Base-by-base conservation (phyloP, 352 stramenopile species). In the Plasmopara muralis region DNA sequence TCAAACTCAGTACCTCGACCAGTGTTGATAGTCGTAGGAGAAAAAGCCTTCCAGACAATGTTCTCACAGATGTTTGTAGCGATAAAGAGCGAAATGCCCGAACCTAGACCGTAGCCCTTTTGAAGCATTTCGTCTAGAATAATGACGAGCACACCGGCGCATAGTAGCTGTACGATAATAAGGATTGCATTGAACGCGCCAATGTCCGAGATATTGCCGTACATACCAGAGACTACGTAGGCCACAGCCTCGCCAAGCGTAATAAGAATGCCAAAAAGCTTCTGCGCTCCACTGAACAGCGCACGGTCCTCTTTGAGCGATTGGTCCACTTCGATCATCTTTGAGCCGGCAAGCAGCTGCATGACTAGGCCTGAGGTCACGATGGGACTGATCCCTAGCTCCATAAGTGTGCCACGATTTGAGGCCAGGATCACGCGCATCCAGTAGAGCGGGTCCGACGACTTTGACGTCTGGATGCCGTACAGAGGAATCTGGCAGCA, bases 51-150 rank as follows among this genome's bases (percentile, higher is more conserved):
- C 97, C 97, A 99, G 30, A 99, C 91, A 72, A 99, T 99, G 66
- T 95, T 99, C 83, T 99, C 96, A 64, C 97, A 99, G 74, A 99
- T 99, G 83, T 99, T 99, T 53, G 96, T 99, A 31, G 97, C 97
- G 57, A 99, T 99, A 71, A 99, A 99, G 49, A 99, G 92, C 57
- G 92, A 98, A 70, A 99, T 99, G 63, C 96, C 96, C 51, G 85
- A 98, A 50, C 96, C 96, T 18, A 99, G 83, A 49, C 97, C 97
- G 73, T 99, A 99, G 43, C 97, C 97, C 84, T 99, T 99, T 74
- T 99, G 96, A 42, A 99, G 86, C 60, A 99, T 89, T 77, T 99
- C 97, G 67, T 99, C 97, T 13, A 99, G 75, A 53, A 98, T 98
- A 50, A 99, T 96, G 14, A 99, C 95, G 50, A 99, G 91, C n/a